phyloP scores from a whole-genome alignment of 495 filamentous ascomycete species.

The Xylaria flabelliformis region DNA sequence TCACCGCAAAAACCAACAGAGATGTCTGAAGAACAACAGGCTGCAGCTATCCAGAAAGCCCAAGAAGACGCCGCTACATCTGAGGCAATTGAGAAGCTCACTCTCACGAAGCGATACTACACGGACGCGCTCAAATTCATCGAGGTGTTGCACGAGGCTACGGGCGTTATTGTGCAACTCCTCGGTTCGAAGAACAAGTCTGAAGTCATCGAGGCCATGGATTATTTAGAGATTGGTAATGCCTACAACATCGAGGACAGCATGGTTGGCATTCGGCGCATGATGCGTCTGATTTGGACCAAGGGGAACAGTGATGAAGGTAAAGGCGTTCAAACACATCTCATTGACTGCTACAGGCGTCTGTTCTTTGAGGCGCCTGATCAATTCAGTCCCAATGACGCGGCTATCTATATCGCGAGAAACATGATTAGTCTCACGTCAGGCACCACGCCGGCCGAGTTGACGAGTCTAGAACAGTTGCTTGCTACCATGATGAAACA shows the following conservation, averaged over 20 bases:
- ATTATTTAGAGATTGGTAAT: slow-evolving; percentile 93
- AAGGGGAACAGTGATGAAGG: slow-evolving; percentile 99
- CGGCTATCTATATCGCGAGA: slow-evolving; percentile 92
- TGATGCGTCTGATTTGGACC: slow-evolving; percentile 98
- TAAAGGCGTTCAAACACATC: slow-evolving; percentile 94
- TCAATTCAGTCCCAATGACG: slow-evolving; percentile 83
- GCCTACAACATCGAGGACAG: slow-evolving; percentile 95
- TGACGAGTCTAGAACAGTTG: slow-evolving; percentile 94
- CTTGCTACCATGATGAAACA: slow-evolving; percentile 97
- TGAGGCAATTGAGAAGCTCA: slow-evolving; percentile 82
- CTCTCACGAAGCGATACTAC: slow-evolving; percentile 89
- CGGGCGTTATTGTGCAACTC: slow-evolving; percentile 78
- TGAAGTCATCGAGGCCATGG: slow-evolving; percentile 98
- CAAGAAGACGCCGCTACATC: slow-evolving; percentile 71
- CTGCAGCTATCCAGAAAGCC: slow-evolving; percentile 68
- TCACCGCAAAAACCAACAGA: slow-evolving; percentile 52
- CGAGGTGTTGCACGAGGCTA: slow-evolving; percentile 85
- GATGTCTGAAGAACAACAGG: slow-evolving; percentile 63
- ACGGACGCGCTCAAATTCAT: slow-evolving; percentile 92
- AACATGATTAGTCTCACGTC: slow-evolving; percentile 99
- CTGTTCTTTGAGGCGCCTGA: slow-evolving; percentile 96
- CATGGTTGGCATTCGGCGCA: slow-evolving; percentile 85
- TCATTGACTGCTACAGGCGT: slow-evolving; percentile 95
- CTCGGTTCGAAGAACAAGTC: slow-evolving; percentile 94
- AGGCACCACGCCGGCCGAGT: slow-evolving; percentile 88